Conservation (phyloP, 371 early-diverging fungal genomes). For the Mucor velutinosus region DNA sequence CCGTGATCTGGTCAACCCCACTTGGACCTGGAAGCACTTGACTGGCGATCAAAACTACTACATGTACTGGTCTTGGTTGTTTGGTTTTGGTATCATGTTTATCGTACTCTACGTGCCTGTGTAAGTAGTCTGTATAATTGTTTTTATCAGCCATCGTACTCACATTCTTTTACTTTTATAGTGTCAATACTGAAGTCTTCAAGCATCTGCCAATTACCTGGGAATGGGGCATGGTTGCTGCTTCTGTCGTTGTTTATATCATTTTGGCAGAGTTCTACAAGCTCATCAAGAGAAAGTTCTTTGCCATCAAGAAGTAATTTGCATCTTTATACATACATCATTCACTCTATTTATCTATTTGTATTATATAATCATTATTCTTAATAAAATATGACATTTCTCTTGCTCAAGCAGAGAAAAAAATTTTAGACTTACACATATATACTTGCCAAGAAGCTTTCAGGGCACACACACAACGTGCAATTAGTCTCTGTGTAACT, state of each 20-base stretch:
- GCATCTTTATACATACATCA: background rate
- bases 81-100: constrained; percentile 58
- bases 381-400: background rate
- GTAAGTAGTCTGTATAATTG: constrained; percentile 20
- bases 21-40: constrained; percentile 48
- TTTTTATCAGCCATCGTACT: too few species aligned
- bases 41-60: constrained; percentile 59
- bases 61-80: constrained; percentile 51
- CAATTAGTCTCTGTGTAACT: background rate
- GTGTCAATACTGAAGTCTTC: constrained; percentile 68
- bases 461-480: too few species aligned
- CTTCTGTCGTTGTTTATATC: constrained; percentile 62
- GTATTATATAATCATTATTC: background rate
- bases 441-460: too few species aligned
- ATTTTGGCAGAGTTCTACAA: constrained; percentile 62
- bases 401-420: background rate
- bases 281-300: constrained; percentile 28
- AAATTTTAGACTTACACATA: background rate
- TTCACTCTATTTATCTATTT: background rate
- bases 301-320: background rate
- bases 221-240: constrained; percentile 76
- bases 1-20: constrained; percentile 63
- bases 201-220: constrained; percentile 66
- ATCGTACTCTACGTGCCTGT: constrained; percentile 72
- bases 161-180: constrained; percentile 19